These are phyloP conservation scores for Leccinum insolens DNA, from an alignment of 1,284 basidiomycete species.

Conservation along the genomic window DNA sequence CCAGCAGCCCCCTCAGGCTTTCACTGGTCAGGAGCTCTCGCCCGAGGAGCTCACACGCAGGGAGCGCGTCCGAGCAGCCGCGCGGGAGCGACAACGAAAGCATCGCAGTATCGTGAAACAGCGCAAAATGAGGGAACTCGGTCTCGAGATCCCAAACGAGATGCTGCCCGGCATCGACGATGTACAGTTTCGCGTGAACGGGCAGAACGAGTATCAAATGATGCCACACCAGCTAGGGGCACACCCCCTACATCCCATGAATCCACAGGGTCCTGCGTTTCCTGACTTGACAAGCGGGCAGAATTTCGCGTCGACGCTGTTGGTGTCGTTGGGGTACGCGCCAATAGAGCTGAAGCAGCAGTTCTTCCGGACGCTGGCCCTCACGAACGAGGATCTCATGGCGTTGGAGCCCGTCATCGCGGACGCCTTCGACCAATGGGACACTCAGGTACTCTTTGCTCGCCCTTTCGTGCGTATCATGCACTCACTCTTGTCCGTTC, in stretches of 20 bases:
- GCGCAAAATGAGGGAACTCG: conserved; percentile 75
- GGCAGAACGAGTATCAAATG: conserved; percentile 62
- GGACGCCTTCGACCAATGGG: conserved; percentile 82
- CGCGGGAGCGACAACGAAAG: conserved; percentile 76
- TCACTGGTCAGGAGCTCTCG: conserved; percentile 46
- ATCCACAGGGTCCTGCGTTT: conserved; percentile 47
- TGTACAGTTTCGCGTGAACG: conserved; percentile 57
- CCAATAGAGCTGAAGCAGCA: conserved; percentile 70
- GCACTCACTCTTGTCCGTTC: conserved; percentile 5
- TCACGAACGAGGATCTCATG: conserved; percentile 78
- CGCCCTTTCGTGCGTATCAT: background rate
- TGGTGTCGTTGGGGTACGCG: conserved; percentile 72
- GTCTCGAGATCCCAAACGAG: conserved; percentile 73
- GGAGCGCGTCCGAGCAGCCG: conserved; percentile 70
- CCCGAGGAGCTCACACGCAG: conserved; percentile 65
- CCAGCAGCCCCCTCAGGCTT: conserved; percentile 31
- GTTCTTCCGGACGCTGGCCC: conserved; percentile 65
- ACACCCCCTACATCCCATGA: conserved; percentile 34
- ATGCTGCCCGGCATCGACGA: conserved; percentile 62
- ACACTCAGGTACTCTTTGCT: conserved; percentile 58
- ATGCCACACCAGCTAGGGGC: conserved; percentile 50
- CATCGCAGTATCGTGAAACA: conserved; percentile 77
- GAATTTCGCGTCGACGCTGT: conserved; percentile 70
- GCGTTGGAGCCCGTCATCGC: conserved; percentile 77
- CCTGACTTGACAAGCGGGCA: conserved; percentile 57